Percentiles rank a stretch among this genome's conserved stretches.
Evolutionary conservation across 2,329 filamentous ascomycete species (phyloP).

Genomic region (Monosporascus sp.): DNA sequence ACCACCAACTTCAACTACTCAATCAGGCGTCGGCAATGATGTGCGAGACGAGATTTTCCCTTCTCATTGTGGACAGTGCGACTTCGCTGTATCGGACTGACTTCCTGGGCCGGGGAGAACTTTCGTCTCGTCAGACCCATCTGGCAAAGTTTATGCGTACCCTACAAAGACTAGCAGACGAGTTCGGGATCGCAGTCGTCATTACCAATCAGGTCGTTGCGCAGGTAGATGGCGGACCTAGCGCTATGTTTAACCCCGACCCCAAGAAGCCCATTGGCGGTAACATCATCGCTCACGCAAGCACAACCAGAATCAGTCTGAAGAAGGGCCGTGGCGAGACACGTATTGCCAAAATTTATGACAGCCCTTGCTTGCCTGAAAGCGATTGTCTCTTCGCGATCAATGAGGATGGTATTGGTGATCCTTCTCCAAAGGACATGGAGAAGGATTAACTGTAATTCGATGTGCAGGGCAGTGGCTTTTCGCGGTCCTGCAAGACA

Average conservation of each 20-base stretch:
- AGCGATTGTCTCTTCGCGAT: constrained; percentile 97
- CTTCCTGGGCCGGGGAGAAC: constrained; percentile 91
- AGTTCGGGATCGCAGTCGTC: constrained; percentile 95
- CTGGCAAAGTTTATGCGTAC: constrained; percentile 84
- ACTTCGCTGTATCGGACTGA: constrained; percentile 95
- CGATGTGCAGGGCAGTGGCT: too few relatives aligned
- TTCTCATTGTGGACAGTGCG: constrained; percentile 92
- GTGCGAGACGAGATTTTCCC: constrained; percentile 96
- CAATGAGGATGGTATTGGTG: constrained; percentile 92
- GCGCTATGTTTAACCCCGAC: constrained; percentile 98
- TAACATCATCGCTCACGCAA: constrained; percentile 97
- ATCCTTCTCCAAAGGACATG: constrained; percentile 90
- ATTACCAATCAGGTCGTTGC: constrained; percentile 99
- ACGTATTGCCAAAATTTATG: constrained; percentile 97
- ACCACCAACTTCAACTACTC: constrained; percentile 91
- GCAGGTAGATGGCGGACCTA: constrained; percentile 93
- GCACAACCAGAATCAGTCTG: constrained; percentile 86
- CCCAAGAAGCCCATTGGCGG: constrained; percentile 98
- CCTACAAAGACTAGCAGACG: constrained; percentile 69
- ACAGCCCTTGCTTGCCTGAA: constrained; percentile 93
- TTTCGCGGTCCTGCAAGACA: background rate
- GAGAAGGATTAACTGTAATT: constrained; percentile 55
- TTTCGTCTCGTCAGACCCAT: constrained; percentile 88
- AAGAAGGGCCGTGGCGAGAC: constrained; percentile 96
- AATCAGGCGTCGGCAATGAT: constrained; percentile 98